Base-by-base conservation (phyloP, 1,284 basidiomycete genomes). In the Crepidotus sp. region DNA sequence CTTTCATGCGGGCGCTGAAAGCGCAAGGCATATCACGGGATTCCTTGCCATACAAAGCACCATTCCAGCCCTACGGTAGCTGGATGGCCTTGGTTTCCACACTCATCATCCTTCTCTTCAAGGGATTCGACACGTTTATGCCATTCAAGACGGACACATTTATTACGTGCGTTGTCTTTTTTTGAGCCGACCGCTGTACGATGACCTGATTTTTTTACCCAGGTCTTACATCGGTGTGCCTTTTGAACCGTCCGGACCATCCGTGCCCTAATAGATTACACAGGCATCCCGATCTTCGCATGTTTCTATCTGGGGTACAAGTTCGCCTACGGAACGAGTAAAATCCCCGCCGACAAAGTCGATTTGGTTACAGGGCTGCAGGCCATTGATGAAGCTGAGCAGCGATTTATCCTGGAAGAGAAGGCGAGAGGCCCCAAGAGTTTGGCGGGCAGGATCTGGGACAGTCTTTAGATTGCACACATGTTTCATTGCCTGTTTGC, bases 1-100 rank as follows among this genome's bases (percentile, higher is more conserved):
- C 68, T 10, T 85, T 87, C 62, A 82, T 84, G 81, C 70, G 72
- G 54, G 81, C 79, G 0, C 63, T 86, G 50, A 69, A 77, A 51
- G 74, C 66, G 0, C 82, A 86, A 48, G 81, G 81, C 11, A 69
- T 78, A 51, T 73, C 72, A 2, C 70, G 83, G 14, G 72, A 80
- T 37, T 61, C 66, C 7, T 66, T 89, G 11, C 79, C 81, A 1
- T 89, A 81, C 63, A 77, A 75, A 56, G 80, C 83, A 5, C 78
- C 78, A 2, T 71, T 77, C 58, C 77, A 81, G 57, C 76, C 77
- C 10, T 80, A 63, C 56, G 77, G 77, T 8, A 72, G 72, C 25
- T 80, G 73, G 48, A 73, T 80, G 55, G 77, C 77, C 25, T 60
- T 87, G 22, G 59, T 73, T 27, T 61, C 68, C 33, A 83, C 82